Conservation (phyloP, 2,329 filamentous ascomycete species). For the Fusarium sublunatum region DNA sequence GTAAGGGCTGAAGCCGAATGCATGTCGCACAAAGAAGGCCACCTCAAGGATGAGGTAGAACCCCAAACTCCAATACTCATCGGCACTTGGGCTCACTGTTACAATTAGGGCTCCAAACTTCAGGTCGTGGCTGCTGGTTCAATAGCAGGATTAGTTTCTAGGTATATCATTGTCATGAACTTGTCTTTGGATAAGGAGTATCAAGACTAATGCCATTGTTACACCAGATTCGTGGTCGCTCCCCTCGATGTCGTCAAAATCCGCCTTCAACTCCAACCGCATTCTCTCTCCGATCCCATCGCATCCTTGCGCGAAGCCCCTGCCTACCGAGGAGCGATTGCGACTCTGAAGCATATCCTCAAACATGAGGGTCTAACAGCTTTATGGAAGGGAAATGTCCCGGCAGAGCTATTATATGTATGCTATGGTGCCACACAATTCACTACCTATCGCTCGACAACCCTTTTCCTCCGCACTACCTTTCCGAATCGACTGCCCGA, state of each 20-base stretch:
- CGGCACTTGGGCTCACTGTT: slow-evolving; percentile 17
- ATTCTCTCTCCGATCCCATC: slow-evolving; percentile 81
- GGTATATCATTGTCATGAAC: slow-evolving; percentile 62
- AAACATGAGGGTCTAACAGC: slow-evolving; percentile 83
- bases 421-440: slow-evolving; percentile 92
- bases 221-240: slow-evolving; percentile 83
- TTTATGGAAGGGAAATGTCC: slow-evolving; percentile 98
- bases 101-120: slow-evolving; percentile 62
- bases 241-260: slow-evolving; percentile 99
- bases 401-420: slow-evolving; percentile 93
- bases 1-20: slow-evolving; percentile 43
- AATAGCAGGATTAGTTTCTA: slow-evolving; percentile 85
- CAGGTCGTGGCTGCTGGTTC: slow-evolving; percentile 68
- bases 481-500: slow-evolving; percentile 65
- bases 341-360: slow-evolving; percentile 81
- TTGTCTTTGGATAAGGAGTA: neutral
- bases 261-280: slow-evolving; percentile 90
- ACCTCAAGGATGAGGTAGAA: slow-evolving; percentile 69
- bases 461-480: slow-evolving; percentile 71
- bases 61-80: neutral
- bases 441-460: slow-evolving; percentile 82
- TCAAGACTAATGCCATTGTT: slow-evolving; percentile 25
- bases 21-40: slow-evolving; percentile 54
- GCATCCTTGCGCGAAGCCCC: slow-evolving; percentile 64
- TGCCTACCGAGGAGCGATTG: slow-evolving; percentile 79